Conservation (phyloP, 2,329 filamentous ascomycete species). For the Colletotrichum sp. region DNA sequence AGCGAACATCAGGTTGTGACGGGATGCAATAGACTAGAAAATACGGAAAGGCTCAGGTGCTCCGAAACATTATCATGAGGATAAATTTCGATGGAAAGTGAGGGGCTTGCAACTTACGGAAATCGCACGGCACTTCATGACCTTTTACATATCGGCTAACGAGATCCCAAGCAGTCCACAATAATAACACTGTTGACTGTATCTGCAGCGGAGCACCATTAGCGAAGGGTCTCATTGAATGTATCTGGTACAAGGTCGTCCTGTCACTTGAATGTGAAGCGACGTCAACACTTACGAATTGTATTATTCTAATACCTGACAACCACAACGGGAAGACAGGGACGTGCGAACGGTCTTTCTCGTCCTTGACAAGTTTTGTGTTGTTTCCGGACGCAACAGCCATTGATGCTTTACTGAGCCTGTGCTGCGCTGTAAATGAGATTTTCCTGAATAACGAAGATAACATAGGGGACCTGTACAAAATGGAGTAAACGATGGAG, state of each 20-base stretch:
- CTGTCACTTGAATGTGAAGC: neutral
- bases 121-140: neutral
- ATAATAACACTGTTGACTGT: neutral
- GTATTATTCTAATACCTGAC: neutral
- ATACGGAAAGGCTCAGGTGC: neutral
- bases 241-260: neutral
- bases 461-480: neutral
- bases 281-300: neutral
- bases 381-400: neutral
- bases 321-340: neutral
- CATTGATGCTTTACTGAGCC: neutral
- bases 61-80: neutral
- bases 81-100: neutral
- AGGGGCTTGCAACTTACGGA: neutral
- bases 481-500: neutral
- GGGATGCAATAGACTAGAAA: neutral
- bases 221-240: neutral
- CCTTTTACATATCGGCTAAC: neutral
- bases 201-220: neutral
- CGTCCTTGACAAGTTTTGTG: neutral
- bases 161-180: neutral
- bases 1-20: neutral
- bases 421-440: neutral
- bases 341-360: neutral
- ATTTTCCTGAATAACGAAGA: neutral